Percentiles rank a stretch among this genome's conserved stretches.
These are phyloP conservation scores for Hygrocybe coccinea DNA, from an alignment of 768 basidiomycete genomes.

Conservation along the genomic window DNA sequence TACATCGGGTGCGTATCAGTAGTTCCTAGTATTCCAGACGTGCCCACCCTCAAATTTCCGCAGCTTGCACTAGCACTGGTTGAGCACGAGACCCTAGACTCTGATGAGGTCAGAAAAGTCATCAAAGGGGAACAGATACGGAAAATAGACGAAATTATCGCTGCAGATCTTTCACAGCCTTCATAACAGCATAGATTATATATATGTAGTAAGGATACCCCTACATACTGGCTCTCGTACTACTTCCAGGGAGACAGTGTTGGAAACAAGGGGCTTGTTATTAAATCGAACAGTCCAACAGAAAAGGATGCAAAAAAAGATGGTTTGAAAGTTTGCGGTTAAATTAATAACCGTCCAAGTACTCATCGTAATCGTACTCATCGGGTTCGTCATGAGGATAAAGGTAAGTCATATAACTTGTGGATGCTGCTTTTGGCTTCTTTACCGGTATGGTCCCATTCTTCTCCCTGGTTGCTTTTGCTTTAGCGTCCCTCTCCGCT, in stretches of 20 bases:
- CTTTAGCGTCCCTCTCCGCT: not conserved
- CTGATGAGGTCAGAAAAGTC: slow-evolving; percentile 81
- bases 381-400: too few relatives aligned
- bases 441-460: not conserved
- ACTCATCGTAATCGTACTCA: not conserved
- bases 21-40: slow-evolving; percentile 9
- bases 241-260: too few relatives aligned
- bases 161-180: slow-evolving; percentile 38
- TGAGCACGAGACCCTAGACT: slow-evolving; percentile 89
- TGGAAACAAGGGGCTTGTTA: too few relatives aligned
- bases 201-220: not conserved
- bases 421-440: not conserved
- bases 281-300: too few relatives aligned
- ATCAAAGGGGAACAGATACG: slow-evolving; percentile 80
- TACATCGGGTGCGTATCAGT: slow-evolving; percentile 56
- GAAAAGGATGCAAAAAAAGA: too few relatives aligned
- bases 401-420: not conserved
- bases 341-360: too few relatives aligned
- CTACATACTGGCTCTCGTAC: not conserved
- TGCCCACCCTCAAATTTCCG: slow-evolving; percentile 8
- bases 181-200: not conserved
- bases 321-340: too few relatives aligned
- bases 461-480: not conserved
- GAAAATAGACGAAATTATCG: slow-evolving; percentile 58
- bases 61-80: slow-evolving; percentile 89